Conservation (phyloP, 2,329 filamentous ascomycete genomes). For the Botrytis porri region DNA sequence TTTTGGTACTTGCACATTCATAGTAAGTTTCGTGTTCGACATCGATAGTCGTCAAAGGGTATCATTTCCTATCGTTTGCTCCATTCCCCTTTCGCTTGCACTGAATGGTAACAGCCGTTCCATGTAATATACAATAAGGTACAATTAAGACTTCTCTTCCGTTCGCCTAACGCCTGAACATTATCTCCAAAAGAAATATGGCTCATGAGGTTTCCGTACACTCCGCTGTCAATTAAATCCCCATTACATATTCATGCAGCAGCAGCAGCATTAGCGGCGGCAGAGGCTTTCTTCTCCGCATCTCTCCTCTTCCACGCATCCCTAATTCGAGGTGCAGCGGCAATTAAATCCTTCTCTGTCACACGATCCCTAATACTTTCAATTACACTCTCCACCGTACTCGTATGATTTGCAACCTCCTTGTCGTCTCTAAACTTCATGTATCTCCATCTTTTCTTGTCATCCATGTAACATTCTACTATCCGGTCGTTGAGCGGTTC, state of each 20-base stretch:
- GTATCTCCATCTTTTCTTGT: constrained; percentile 74
- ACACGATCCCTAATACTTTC: constrained; percentile 87
- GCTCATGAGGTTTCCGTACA: background rate
- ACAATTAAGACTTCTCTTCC: background rate
- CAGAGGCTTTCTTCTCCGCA: constrained; percentile 24
- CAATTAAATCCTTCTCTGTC: constrained; percentile 75
- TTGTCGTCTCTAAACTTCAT: constrained; percentile 94
- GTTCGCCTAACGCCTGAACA: background rate
- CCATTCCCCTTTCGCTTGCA: background rate
- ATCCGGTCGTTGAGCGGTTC: constrained; percentile 82
- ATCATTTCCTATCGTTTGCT: background rate
- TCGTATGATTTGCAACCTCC: constrained; percentile 82
- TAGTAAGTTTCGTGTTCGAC: background rate
- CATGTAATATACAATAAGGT: background rate
- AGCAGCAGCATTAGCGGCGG: background rate
- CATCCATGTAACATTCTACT: constrained; percentile 84
- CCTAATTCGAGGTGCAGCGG: constrained; percentile 66
- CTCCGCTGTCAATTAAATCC: background rate
- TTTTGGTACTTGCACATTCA: background rate
- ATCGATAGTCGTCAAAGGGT: background rate
- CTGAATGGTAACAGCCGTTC: background rate
- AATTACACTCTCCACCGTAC: constrained; percentile 79
- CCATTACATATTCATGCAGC: background rate
- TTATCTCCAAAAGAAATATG: background rate
- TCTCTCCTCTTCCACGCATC: constrained; percentile 66